Evolutionary conservation across 2,329 filamentous ascomycete genomes (phyloP).

Genomic region (Plenodomus lindquistii): DNA sequence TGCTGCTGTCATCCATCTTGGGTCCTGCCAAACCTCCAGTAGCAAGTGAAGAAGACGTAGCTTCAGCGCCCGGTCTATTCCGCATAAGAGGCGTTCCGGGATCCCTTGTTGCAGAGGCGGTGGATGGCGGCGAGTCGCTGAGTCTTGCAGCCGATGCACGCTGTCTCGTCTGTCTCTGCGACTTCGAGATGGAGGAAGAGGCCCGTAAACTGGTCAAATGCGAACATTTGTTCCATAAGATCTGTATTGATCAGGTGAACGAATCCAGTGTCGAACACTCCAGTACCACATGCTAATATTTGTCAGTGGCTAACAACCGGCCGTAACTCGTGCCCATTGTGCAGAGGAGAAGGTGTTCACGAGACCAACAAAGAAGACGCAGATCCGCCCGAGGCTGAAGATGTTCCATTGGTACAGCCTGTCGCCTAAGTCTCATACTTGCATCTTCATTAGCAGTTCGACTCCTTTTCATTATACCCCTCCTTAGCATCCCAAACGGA

Average conservation of each 20-base stretch:
- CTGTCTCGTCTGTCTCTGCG: slow-evolving; percentile 68
- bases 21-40: slow-evolving; percentile 71
- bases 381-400: slow-evolving; percentile 9
- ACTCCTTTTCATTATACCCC: not conserved
- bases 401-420: not conserved
- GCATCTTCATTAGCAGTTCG: not conserved
- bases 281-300: slow-evolving; percentile 12
- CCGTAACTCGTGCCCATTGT: slow-evolving; percentile 66
- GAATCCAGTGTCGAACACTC: not conserved
- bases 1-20: slow-evolving; percentile 67
- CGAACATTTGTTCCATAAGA: slow-evolving; percentile 67
- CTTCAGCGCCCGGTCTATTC: slow-evolving; percentile 64
- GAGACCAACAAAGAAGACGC: slow-evolving; percentile 45
- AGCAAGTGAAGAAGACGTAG: slow-evolving; percentile 66
- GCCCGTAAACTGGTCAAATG: slow-evolving; percentile 65
- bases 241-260: slow-evolving; percentile 71
- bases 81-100: slow-evolving; percentile 49
- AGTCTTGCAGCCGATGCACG: slow-evolving; percentile 51
- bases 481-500: slow-evolving; percentile 14
- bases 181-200: slow-evolving; percentile 66
- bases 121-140: slow-evolving; percentile 42
- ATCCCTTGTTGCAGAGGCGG: slow-evolving; percentile 53
- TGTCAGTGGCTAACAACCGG: slow-evolving; percentile 68
- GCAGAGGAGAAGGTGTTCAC: slow-evolving; percentile 62
- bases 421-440: not conserved